phyloP scores from a whole-genome alignment of 129 eudicot genomes.

The Artemisia tridentata region DNA sequence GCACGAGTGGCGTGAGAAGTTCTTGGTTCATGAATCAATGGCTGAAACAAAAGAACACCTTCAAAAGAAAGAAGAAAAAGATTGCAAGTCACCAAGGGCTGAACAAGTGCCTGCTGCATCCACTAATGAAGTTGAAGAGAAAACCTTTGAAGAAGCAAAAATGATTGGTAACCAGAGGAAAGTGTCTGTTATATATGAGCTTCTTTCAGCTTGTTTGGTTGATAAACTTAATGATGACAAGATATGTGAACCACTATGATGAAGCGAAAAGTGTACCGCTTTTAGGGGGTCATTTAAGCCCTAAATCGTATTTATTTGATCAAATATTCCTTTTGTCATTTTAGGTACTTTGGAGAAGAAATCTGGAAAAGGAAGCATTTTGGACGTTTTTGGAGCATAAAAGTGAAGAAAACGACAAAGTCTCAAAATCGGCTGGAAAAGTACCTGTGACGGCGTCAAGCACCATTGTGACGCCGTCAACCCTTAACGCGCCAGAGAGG shows the following conservation, averaged over 20 bases:
- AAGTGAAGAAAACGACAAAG: too few relatives aligned
- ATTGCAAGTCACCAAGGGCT: conserved; percentile 26
- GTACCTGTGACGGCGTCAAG: too few relatives aligned
- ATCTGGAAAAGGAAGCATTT: too few relatives aligned
- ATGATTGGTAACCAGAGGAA: conserved; percentile 63
- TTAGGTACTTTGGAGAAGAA: too few relatives aligned
- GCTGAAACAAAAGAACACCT: conserved; percentile 35
- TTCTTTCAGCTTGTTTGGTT: conserved; percentile 87
- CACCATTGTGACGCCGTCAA: too few relatives aligned
- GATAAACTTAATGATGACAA: conserved; percentile 51
- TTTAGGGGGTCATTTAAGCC: too few relatives aligned
- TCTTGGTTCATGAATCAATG: conserved; percentile 37
- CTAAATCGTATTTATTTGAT: too few relatives aligned
- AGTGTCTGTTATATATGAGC: conserved; percentile 81
- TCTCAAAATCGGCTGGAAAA: too few relatives aligned
- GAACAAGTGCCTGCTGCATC: conserved; percentile 39
- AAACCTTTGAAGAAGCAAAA: conserved; percentile 62
- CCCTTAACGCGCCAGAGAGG: too few relatives aligned
- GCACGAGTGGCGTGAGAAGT: conserved; percentile 69
- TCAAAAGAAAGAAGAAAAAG: conserved; percentile 39
- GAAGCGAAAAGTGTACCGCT: too few relatives aligned
- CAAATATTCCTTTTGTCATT: too few relatives aligned
- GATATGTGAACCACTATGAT: conserved; percentile 35
- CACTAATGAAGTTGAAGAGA: conserved; percentile 41
- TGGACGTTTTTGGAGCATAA: too few relatives aligned